Evolutionary conservation across 345 rosid genomes (phyloP), one percentile per base, ranked within the genome.

Genomic region (Erucastrum elatum): DNA sequence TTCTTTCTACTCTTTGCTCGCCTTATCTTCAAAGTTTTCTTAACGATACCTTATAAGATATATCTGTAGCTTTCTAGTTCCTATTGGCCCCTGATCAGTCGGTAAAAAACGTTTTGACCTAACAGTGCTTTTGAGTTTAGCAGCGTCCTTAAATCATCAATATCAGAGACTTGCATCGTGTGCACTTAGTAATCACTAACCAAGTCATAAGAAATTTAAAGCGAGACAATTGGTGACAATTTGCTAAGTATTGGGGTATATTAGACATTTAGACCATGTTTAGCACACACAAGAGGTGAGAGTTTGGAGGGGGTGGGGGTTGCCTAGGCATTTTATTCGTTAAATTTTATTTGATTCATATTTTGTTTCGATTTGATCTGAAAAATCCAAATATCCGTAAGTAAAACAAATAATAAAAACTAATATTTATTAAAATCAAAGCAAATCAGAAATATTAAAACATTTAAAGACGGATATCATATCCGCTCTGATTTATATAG

Each of bases 221-320:
- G 33, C 16, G 33, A 66, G 6, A 41, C 34, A 17, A 65, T 56
- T 72, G 62, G 55, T 8, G 46, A 72, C 10, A 31, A 41, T 31
- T 49, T 30, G 67, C 21, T 66, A 39, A 53, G 56, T 39, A 72
- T 72, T 66, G 66, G 37, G 15, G 33, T 61, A 53, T 72, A 51
- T 51, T 51, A 51, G 16, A 51, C 56, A n/a, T 71, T 75, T 51
- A 51, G 16, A 51, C 56, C n/a, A 75, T 75, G 75, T 67, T 75
- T 46, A 53, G 63, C 12, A 30, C n/a, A 69, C 25, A 21, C 30
- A 21, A 39, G 31, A 30, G 13, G 39, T 75, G 31, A 37, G 53
- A 53, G 2, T 2, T 61, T 39, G 5, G 25, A 29, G 31, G 31
- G 31, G 31, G 31, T 2, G 31, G 31, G 31, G 31, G 21, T 21